Evolutionary conservation across 2,329 filamentous ascomycete species (phyloP), one percentile per base, ranked within the genome.

Genomic region (Venturia aucupariae): DNA sequence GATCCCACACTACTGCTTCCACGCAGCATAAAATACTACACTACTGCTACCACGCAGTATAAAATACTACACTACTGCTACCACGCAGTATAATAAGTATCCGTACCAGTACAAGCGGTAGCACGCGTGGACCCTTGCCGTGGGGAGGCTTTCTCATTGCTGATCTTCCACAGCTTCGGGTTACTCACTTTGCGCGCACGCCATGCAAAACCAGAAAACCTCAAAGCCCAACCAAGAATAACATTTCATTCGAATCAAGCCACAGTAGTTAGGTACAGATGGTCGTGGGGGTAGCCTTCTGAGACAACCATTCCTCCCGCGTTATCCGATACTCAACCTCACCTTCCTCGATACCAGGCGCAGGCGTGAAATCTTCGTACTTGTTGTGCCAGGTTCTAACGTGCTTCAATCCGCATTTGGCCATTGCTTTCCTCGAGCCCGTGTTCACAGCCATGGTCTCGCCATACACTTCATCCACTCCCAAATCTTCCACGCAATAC

Each of bases 321-420:
- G 60, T 61, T 44, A 61, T 30, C 17, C 60, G 60, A 32, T 61
- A 61, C 19, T 61, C 60, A 11, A 61, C 60, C 60, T 61, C 60
- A 2, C 60, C 60, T 27, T 61, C 60, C 60, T 61, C 60, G 39
- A 61, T 61, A 13, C 60, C 60, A 17, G 60, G 35, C n/a, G 60
- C 38, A 7, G 60, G 60, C 35, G 60, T 61, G 41, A 61, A 61
- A 13, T 61, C 60, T 46, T 61, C 60, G 24, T 61, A 61, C 38
- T 41, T 61, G 60, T 61, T 61, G 60, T 61, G 41, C 60, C 60
- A 61, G 27, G 60, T 61, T 5, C 60, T 39, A 8, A 61, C 60
- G 38, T 61, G 60, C 39, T 30, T 61, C 60, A 61, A 44, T 39
- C 60, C 60, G 17, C 60, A 61, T n/a, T 61, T 61, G 15, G 35